A percentile compares a stretch with the other conserved stretches of the same genome.
Conservation (phyloP, 768 basidiomycete species). For the Lyophyllum decastes region DNA sequence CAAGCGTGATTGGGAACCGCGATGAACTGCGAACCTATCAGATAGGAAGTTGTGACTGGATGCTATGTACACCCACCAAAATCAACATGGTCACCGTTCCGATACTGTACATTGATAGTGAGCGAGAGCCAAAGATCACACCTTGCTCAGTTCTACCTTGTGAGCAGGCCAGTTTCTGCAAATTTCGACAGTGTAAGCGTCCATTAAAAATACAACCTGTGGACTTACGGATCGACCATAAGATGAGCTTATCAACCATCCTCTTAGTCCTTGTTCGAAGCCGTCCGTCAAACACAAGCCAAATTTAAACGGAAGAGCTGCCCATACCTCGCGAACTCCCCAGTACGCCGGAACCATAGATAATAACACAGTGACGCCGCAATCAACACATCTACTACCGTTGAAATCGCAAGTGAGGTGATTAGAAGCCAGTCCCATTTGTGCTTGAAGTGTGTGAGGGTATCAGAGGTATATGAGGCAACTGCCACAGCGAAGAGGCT, state of each 20-base stretch:
- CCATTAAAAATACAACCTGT: too few relatives aligned
- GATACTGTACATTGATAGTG: background rate
- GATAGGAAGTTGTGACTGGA: background rate
- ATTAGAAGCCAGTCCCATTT: background rate
- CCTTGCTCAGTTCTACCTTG: background rate
- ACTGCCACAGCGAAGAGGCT: slow-evolving; percentile 2
- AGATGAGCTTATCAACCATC: slow-evolving; percentile 1
- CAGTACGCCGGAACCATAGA: background rate
- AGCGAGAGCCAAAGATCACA: background rate
- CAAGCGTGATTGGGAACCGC: background rate
- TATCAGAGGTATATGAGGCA: background rate
- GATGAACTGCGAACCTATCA: background rate
- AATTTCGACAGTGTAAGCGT: background rate
- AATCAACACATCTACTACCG: slow-evolving; percentile 1
- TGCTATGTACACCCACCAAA: background rate
- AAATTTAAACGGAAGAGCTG: too few relatives aligned
- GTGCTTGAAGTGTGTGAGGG: background rate
- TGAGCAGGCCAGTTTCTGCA: background rate
- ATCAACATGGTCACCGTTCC: background rate
- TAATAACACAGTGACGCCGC: slow-evolving; percentile 5
- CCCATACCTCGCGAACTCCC: too few relatives aligned
- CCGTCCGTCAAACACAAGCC: too few relatives aligned
- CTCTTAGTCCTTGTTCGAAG: background rate
- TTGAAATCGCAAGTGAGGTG: slow-evolving; percentile 9
- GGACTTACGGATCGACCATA: slow-evolving; percentile 5